Conservation (phyloP, 108 stramenopile genomes). For the Fragilaria radians region DNA sequence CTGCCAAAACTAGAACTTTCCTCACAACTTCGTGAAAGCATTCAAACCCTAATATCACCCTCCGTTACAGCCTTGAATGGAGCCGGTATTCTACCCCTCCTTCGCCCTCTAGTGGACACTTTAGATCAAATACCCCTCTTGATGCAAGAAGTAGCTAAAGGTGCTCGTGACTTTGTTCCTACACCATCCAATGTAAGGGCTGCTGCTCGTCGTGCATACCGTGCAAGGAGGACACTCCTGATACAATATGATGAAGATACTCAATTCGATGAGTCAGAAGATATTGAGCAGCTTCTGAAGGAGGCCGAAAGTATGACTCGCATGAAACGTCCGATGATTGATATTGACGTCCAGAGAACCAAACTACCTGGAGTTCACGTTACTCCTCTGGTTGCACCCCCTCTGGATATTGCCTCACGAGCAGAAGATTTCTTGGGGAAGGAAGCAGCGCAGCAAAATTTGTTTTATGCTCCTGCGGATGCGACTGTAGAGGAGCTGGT, state of each 20-base stretch:
- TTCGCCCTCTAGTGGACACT: constrained; percentile 62
- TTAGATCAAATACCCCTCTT: constrained; percentile 88
- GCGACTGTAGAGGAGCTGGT: constrained; percentile 62
- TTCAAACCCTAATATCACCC: constrained; percentile 36
- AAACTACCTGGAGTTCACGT: constrained; percentile 61
- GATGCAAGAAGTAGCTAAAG: constrained; percentile 75
- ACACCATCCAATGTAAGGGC: constrained; percentile 61
- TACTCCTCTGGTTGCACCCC: constrained; percentile 62
- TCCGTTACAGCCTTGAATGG: constrained; percentile 32
- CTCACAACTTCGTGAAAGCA: constrained; percentile 37
- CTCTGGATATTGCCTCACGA: constrained; percentile 45
- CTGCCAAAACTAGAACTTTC: constrained; percentile 33
- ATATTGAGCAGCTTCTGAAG: constrained; percentile 69
- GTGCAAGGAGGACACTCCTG: constrained; percentile 80
- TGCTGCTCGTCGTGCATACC: constrained; percentile 76
- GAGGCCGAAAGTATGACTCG: constrained; percentile 81
- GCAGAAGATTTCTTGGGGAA: constrained; percentile 61
- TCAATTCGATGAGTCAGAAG: constrained; percentile 84
- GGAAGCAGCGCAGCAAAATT: constrained; percentile 37
- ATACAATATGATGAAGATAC: constrained; percentile 81
- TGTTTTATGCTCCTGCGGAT: constrained; percentile 38
- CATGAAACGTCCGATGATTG: constrained; percentile 89
- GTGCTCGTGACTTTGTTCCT: constrained; percentile 84
- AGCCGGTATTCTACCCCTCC: constrained; percentile 53
- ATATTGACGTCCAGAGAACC: constrained; percentile 72